Percentiles rank a stretch among this genome's conserved stretches.
phyloP scores from a whole-genome alignment of 2,329 filamentous ascomycete genomes.

The Fusarium equiseti region DNA sequence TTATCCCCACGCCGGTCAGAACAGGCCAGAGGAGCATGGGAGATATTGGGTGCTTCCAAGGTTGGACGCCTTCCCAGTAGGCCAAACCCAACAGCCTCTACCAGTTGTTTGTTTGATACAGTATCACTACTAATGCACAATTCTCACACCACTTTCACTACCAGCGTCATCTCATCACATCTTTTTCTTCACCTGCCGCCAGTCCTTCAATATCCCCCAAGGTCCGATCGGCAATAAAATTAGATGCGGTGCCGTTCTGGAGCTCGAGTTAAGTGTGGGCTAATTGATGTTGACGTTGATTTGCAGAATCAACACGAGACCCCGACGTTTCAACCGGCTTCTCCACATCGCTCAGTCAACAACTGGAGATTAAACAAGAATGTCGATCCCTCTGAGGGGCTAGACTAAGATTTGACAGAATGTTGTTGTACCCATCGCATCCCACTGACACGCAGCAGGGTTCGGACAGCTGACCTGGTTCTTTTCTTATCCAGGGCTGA shows the following conservation, averaged over 20 bases:
- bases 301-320: slow-evolving; percentile 36
- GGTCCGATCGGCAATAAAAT: background rate
- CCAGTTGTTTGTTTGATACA: slow-evolving; percentile 7
- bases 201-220: background rate
- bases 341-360: slow-evolving; percentile 44
- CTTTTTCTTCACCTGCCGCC: background rate
- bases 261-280: background rate
- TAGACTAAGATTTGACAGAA: slow-evolving; percentile 27
- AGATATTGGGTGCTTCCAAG: background rate
- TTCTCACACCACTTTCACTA: slow-evolving; percentile 11
- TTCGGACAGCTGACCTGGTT: slow-evolving; percentile 32
- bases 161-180: slow-evolving; percentile 2
- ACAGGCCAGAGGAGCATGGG: background rate
- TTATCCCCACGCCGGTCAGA: slow-evolving; percentile 1
- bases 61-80: slow-evolving; percentile 16
- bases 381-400: background rate
- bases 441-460: slow-evolving; percentile 34
- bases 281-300: slow-evolving; percentile 29
- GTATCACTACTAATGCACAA: slow-evolving; percentile 10
- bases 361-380: slow-evolving; percentile 29
- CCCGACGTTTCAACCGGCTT: slow-evolving; percentile 45
- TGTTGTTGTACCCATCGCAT: slow-evolving; percentile 5
- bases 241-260: background rate
- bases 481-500: slow-evolving; percentile 32
- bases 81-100: slow-evolving; percentile 32